Evolutionary conservation across 2,329 filamentous ascomycete species (phyloP).

Genomic region (Ramularia endophylla): DNA sequence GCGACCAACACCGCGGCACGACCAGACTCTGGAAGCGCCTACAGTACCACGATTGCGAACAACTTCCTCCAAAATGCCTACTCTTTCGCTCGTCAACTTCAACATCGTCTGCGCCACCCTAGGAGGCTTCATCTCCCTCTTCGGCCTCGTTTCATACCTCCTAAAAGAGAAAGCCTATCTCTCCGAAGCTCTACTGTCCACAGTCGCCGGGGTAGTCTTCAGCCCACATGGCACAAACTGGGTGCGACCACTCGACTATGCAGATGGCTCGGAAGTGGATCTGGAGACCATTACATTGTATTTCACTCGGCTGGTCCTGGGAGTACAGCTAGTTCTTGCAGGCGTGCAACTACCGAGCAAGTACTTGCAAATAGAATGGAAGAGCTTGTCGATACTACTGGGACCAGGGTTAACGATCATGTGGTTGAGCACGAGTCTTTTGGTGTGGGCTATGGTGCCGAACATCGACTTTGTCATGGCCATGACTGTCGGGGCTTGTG

Average conservation of each 20-base stretch:
- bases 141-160: slow-evolving; percentile 82
- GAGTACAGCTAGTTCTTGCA: slow-evolving; percentile 82
- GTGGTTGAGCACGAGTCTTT: slow-evolving; percentile 76
- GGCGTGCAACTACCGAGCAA: slow-evolving; percentile 81
- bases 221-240: slow-evolving; percentile 72
- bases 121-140: slow-evolving; percentile 84
- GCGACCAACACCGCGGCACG: no score
- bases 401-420: slow-evolving; percentile 80
- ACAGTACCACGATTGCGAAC: no score
- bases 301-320: slow-evolving; percentile 81
- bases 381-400: slow-evolving; percentile 64
- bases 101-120: slow-evolving; percentile 76
- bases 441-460: slow-evolving; percentile 73
- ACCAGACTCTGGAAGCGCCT: no score
- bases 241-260: slow-evolving; percentile 68
- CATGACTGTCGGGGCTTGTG: slow-evolving; percentile 72
- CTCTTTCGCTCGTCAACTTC: slow-evolving; percentile 58
- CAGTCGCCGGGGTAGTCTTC: slow-evolving; percentile 71
- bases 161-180: slow-evolving; percentile 87
- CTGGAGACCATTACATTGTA: slow-evolving; percentile 71
- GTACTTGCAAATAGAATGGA: slow-evolving; percentile 75
- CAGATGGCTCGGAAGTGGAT: slow-evolving; percentile 49
- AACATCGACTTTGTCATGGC: slow-evolving; percentile 69
- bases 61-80: slow-evolving; percentile 47
- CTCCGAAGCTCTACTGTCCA: slow-evolving; percentile 85